A percentile compares a stretch with the other conserved stretches of the same genome.
These are phyloP conservation scores for Aegle marmelos DNA, from an alignment of 345 rosid species.

Conservation along the genomic window DNA sequence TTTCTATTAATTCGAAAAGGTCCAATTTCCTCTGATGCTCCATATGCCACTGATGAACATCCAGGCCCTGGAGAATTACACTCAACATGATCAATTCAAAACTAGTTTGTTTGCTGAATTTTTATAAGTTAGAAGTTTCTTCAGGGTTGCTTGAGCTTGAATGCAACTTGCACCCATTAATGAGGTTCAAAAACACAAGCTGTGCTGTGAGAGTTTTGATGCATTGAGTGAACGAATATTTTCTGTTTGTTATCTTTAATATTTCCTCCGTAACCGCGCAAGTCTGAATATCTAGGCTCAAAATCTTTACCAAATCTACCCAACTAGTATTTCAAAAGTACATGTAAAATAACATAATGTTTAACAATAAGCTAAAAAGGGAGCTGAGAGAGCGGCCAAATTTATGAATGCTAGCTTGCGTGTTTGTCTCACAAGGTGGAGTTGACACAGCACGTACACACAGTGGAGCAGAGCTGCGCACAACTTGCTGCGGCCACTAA, in stretches of 20 bases:
- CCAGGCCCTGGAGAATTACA: conserved; percentile 78
- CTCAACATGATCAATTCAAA: background rate
- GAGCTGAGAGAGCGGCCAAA: background rate
- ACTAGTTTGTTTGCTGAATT: background rate
- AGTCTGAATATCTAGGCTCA: too few species aligned
- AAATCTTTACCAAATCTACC: too few species aligned
- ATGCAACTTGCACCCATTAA: too few species aligned
- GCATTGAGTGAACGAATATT: background rate
- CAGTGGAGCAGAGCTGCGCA: conserved; percentile 6
- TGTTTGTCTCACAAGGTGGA: background rate
- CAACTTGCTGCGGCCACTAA: background rate
- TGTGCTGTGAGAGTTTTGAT: background rate
- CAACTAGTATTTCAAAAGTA: too few species aligned
- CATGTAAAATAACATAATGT: too few species aligned
- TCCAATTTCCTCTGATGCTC: conserved; percentile 97
- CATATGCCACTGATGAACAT: conserved; percentile 93
- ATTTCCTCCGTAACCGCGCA: background rate
- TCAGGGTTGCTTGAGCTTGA: too few species aligned
- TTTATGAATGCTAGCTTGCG: background rate
- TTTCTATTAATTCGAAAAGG: conserved; percentile 77
- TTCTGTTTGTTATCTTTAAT: background rate
- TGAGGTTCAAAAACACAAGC: background rate
- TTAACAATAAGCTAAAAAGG: background rate
- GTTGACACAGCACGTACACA: background rate
- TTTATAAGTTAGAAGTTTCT: background rate